These are phyloP conservation scores for Hirsutella thompsonii DNA, from an alignment of 2,329 filamentous ascomycete species.

Conservation along the genomic window DNA sequence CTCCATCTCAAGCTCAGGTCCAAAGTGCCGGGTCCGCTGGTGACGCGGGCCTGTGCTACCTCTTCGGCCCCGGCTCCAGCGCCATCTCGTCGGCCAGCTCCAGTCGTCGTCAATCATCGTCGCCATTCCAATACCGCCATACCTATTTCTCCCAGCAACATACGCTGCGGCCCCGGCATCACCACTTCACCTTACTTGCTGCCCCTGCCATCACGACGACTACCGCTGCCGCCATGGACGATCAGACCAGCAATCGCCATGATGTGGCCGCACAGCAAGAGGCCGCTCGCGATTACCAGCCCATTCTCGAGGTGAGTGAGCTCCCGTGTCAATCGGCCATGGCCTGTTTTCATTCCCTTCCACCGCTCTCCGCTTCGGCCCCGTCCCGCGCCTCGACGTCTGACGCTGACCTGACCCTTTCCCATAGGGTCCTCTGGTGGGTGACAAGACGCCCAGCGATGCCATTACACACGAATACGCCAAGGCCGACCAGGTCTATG, in stretches of 20 bases:
- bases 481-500: conserved; percentile 72
- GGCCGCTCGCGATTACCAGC: conserved; percentile 45
- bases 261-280: conserved; percentile 47
- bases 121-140: neutral
- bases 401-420: neutral
- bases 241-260: conserved; percentile 11
- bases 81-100: neutral
- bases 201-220: too few species aligned
- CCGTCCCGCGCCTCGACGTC: neutral
- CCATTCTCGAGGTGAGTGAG: conserved; percentile 37
- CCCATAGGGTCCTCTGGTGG: conserved; percentile 67
- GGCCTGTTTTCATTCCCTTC: neutral
- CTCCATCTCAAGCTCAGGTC: neutral
- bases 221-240: conserved; percentile 19
- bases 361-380: neutral
- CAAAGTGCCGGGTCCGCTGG: neutral
- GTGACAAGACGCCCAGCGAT: conserved; percentile 62
- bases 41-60: neutral
- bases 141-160: conserved; percentile 4
- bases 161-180: conserved; percentile 10
- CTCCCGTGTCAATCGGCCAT: too few species aligned
- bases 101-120: neutral
- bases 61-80: neutral
- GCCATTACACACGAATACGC: conserved; percentile 78
- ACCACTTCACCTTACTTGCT: conserved; percentile 4